phyloP scores from a whole-genome alignment of 257 asterid species.

The Leptodermis oblonga region DNA sequence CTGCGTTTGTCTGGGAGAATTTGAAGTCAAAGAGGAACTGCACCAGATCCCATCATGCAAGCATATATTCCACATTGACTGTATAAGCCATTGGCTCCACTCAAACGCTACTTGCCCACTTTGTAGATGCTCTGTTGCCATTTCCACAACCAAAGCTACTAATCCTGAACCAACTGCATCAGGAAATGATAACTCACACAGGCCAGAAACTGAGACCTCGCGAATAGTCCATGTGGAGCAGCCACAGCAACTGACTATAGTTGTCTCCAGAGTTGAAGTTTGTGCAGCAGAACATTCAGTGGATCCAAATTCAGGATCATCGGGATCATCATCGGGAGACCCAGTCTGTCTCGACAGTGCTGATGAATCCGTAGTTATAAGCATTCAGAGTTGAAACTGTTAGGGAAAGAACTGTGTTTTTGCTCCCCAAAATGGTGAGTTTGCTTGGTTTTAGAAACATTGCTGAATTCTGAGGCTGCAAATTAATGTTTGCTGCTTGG shows the following conservation, averaged over 20 bases:
- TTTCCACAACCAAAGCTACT: conserved; percentile 5
- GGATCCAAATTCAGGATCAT: conserved; percentile 21
- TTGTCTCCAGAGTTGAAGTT: neutral
- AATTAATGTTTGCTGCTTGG: neutral
- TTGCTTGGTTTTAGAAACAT: neutral
- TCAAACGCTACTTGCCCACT: conserved; percentile 73
- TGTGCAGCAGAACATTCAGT: conserved; percentile 13
- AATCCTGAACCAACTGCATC: conserved; percentile 9
- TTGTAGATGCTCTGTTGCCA: conserved; percentile 49
- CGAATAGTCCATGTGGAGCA: conserved; percentile 1
- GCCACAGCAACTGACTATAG: conserved; percentile 10
- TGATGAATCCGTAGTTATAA: conserved; percentile 20
- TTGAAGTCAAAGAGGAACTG: conserved; percentile 54
- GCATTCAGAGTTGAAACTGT: conserved; percentile 8
- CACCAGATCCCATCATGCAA: conserved; percentile 58
- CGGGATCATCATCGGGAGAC: conserved; percentile 20
- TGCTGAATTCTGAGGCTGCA: neutral
- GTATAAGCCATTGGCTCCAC: conserved; percentile 69
- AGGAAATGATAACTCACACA: neutral
- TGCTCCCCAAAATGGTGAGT: neutral
- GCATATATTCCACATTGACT: conserved; percentile 62
- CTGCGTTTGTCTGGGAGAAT: conserved; percentile 82
- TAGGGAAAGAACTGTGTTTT: neutral
- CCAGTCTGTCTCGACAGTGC: conserved; percentile 8
- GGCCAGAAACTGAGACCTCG: conserved; percentile 2